Percentiles rank a stretch among this genome's conserved stretches.
These are phyloP conservation scores for Obelidium mucronatum DNA, from an alignment of 192 early-diverging fungal species.

Conservation along the genomic window DNA sequence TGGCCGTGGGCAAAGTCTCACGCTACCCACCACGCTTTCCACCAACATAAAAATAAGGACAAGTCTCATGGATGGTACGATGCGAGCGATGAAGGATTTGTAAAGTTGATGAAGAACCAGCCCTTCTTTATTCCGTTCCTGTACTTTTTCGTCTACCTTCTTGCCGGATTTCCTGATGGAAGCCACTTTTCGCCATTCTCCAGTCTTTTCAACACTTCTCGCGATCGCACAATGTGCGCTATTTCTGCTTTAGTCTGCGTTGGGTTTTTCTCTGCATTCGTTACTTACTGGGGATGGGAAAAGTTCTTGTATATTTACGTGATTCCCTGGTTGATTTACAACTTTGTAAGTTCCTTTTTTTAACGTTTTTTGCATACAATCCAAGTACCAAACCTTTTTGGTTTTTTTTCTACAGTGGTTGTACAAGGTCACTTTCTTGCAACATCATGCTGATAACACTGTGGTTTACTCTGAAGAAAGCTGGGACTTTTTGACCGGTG, in stretches of 20 bases:
- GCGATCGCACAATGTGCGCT: conserved; percentile 40
- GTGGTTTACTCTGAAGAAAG: conserved; percentile 42
- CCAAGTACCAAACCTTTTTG: neutral
- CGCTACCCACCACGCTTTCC: conserved; percentile 51
- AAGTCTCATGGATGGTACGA: conserved; percentile 47
- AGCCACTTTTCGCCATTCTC: conserved; percentile 44
- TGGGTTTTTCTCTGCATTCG: conserved; percentile 34
- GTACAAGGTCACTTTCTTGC: conserved; percentile 54
- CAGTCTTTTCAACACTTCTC: conserved; percentile 36
- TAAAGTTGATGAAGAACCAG: conserved; percentile 39
- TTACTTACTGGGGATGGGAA: conserved; percentile 24
- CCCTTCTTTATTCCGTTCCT: conserved; percentile 47
- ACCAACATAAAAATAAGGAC: conserved; percentile 56
- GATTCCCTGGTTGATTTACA: conserved; percentile 52
- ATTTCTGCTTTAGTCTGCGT: conserved; percentile 37
- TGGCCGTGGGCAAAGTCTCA: conserved; percentile 54
- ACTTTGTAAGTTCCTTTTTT: conserved; percentile 40
- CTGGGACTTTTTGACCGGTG: conserved; percentile 50
- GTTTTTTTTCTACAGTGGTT: conserved; percentile 43
- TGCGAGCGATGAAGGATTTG: conserved; percentile 40
- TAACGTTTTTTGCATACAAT: neutral
- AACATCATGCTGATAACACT: conserved; percentile 46
- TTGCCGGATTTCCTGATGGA: conserved; percentile 46
- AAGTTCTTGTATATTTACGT: conserved; percentile 37
- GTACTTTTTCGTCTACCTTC: conserved; percentile 45